Conservation (phyloP, 768 basidiomycete genomes). For the Trametopsis cervina region DNA sequence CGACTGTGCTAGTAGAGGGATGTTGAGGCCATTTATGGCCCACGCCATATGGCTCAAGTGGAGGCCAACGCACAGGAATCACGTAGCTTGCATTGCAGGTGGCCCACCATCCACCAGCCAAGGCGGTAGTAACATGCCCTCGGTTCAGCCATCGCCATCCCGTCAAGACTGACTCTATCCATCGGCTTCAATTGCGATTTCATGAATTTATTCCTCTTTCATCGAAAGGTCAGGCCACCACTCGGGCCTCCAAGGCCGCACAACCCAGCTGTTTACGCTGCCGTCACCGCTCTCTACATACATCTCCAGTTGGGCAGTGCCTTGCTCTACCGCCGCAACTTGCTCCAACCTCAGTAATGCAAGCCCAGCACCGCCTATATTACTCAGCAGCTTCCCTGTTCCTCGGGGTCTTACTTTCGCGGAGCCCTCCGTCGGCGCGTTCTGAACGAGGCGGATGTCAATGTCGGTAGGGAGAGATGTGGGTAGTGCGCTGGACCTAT, state of each 20-base stretch:
- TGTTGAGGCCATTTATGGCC: not conserved
- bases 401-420: constrained; percentile 41
- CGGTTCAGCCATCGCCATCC: too few relatives aligned
- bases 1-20: constrained; percentile 56
- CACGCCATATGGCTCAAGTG: not conserved
- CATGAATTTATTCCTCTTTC: not conserved
- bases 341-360: constrained; percentile 80
- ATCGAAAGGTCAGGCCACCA: constrained; percentile 44
- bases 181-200: not conserved
- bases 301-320: constrained; percentile 35
- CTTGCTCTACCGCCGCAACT: constrained; percentile 45
- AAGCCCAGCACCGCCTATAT: constrained; percentile 54
- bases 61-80: not conserved
- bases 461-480: constrained; percentile 12
- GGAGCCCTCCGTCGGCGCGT: constrained; percentile 19
- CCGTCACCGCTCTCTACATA: constrained; percentile 22
- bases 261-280: constrained; percentile 30
- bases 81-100: not conserved
- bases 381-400: constrained; percentile 67
- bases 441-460: constrained; percentile 25
- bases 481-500: not conserved
- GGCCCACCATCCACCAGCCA: not conserved
- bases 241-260: constrained; percentile 38
- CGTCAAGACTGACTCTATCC: too few relatives aligned
- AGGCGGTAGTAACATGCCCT: too few relatives aligned